These are phyloP conservation scores for Chaetomium sp. DNA, from an alignment of 2,329 filamentous ascomycete species.

Conservation along the genomic window DNA sequence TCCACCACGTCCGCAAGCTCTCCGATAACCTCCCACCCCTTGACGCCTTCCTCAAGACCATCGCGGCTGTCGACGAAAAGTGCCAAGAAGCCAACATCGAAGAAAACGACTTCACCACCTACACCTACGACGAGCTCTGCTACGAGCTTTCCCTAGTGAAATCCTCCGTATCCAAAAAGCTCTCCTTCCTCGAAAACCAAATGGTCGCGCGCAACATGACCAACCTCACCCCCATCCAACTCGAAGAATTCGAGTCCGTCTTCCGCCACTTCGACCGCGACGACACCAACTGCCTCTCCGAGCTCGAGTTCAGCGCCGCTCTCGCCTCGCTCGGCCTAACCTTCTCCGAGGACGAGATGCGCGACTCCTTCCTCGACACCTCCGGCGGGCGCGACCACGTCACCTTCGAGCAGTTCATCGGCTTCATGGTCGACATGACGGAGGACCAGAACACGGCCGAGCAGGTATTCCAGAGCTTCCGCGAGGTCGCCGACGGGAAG, in stretches of 20 bases:
- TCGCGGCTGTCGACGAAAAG: slow-evolving; percentile 77
- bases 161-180: slow-evolving; percentile 89
- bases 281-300: slow-evolving; percentile 78
- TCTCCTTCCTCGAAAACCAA: slow-evolving; percentile 95
- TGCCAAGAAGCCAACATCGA: slow-evolving; percentile 97
- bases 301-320: slow-evolving; percentile 93
- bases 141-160: slow-evolving; percentile 92
- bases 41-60: slow-evolving; percentile 85
- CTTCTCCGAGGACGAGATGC: slow-evolving; percentile 97
- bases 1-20: slow-evolving; percentile 77
- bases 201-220: slow-evolving; percentile 99
- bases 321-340: slow-evolving; percentile 91
- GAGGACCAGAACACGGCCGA: slow-evolving; percentile 98
- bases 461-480: slow-evolving; percentile 96
- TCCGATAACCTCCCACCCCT: slow-evolving; percentile 80
- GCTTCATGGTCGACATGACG: slow-evolving; percentile 98
- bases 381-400: slow-evolving; percentile 72
- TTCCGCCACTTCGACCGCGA: slow-evolving; percentile 98
- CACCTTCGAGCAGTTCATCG: slow-evolving; percentile 97
- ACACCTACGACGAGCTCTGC: slow-evolving; percentile 91
- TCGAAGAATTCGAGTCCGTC: slow-evolving; percentile 97
- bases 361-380: slow-evolving; percentile 86
- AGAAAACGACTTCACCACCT: slow-evolving; percentile 99
- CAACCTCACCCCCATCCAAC: slow-evolving; percentile 93
- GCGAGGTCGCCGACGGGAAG: slow-evolving; percentile 95